phyloP scores from a whole-genome alignment of 176 grass and related monocot species.

The Aegilops tauschii region DNA sequence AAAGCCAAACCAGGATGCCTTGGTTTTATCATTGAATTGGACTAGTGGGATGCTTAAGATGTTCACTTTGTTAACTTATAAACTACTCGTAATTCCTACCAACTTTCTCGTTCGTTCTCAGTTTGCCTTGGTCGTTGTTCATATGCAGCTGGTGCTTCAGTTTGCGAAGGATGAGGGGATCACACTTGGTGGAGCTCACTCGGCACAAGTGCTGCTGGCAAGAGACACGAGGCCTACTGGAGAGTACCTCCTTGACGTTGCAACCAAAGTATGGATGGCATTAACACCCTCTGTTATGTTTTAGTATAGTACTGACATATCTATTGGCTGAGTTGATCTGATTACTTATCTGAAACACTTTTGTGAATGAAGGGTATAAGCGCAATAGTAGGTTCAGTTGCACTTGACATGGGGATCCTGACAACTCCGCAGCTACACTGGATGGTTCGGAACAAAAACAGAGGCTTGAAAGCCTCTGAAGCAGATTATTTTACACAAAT shows the following conservation, averaged over 20 bases:
- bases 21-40: constrained; percentile 5
- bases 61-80: not conserved
- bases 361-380: constrained; percentile 70
- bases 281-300: constrained; percentile 5
- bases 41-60: not conserved
- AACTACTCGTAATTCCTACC: not conserved
- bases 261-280: constrained; percentile 53
- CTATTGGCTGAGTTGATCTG: not conserved
- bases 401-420: constrained; percentile 78
- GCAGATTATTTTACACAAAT: constrained; percentile 77
- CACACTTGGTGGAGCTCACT: constrained; percentile 40
- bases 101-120: not conserved
- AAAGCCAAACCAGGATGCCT: not conserved
- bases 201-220: constrained; percentile 67
- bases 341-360: constrained; percentile 22
- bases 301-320: not conserved
- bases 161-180: constrained; percentile 71
- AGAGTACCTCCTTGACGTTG: constrained; percentile 67
- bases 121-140: not conserved
- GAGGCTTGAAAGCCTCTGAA: constrained; percentile 55
- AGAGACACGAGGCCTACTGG: constrained; percentile 94
- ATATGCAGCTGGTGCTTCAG: constrained; percentile 61
- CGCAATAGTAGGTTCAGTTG: constrained; percentile 58
- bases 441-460: constrained; percentile 84
- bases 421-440: constrained; percentile 92